Conservation (phyloP, 2,329 filamentous ascomycete species). For the Trichoderma arundinaceum region DNA sequence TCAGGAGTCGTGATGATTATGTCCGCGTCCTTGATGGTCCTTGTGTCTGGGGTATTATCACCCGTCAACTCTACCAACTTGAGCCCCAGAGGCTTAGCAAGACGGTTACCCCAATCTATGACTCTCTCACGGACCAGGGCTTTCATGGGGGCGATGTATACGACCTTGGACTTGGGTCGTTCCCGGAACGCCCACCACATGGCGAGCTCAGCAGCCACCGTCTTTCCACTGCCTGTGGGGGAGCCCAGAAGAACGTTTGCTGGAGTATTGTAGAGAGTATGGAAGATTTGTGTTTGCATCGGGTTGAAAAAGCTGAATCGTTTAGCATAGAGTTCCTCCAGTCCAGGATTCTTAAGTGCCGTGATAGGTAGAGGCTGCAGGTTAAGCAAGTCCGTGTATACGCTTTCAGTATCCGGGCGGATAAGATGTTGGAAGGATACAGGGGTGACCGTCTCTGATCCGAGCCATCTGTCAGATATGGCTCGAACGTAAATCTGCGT, state of each 20-base stretch:
- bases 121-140: constrained; percentile 95
- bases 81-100: constrained; percentile 81
- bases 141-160: constrained; percentile 99
- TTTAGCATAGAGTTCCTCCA: constrained; percentile 88
- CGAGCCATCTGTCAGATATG: constrained; percentile 94
- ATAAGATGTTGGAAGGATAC: constrained; percentile 98
- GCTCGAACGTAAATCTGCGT: constrained; percentile 95
- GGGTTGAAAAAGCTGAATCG: constrained; percentile 98
- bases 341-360: constrained; percentile 81
- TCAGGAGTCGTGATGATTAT: constrained; percentile 99
- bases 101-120: constrained; percentile 86
- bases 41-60: constrained; percentile 96
- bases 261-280: constrained; percentile 89
- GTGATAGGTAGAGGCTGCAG: constrained; percentile 87
- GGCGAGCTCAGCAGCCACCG: constrained; percentile 90
- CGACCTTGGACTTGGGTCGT: constrained; percentile 92
- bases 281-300: constrained; percentile 99
- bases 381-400: constrained; percentile 93
- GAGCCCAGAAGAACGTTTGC: constrained; percentile 94
- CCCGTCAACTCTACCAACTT: constrained; percentile 93
- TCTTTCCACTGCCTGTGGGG: constrained; percentile 96
- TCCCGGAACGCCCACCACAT: constrained; percentile 99
- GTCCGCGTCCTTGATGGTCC: constrained; percentile 93
- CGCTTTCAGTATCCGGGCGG: constrained; percentile 93
- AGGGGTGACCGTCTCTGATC: constrained; percentile 91